Conservation (phyloP, 192 early-diverging fungal species). For the Gaertneriomyces sp. region DNA sequence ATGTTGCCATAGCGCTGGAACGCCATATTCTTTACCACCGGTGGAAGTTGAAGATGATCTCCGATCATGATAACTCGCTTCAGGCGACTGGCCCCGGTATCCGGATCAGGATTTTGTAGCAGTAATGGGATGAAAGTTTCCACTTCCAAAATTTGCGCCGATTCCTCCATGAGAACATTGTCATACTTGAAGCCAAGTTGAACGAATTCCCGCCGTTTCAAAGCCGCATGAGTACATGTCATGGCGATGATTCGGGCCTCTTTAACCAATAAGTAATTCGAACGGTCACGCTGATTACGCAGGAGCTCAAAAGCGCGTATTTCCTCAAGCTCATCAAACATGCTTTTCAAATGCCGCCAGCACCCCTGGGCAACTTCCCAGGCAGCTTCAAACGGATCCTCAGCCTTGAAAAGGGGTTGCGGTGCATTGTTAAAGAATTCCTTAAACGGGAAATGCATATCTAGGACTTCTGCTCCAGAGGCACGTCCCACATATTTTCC, state of each 20-base stretch:
- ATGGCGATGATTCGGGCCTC: conserved; percentile 96
- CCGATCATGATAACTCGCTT: conserved; percentile 94
- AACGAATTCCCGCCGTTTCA: conserved; percentile 84
- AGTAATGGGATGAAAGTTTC: conserved; percentile 92
- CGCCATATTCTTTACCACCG: conserved; percentile 85
- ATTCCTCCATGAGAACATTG: conserved; percentile 95
- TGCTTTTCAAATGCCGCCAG: conserved; percentile 69
- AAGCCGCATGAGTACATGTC: conserved; percentile 95
- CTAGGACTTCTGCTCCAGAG: conserved; percentile 35
- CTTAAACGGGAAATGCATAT: conserved; percentile 73
- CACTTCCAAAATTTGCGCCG: conserved; percentile 91
- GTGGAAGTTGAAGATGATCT: conserved; percentile 96
- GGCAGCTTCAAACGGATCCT: conserved; percentile 46
- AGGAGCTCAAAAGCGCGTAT: conserved; percentile 94
- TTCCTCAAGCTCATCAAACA: conserved; percentile 87
- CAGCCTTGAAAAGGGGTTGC: conserved; percentile 64
- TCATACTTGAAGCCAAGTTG: conserved; percentile 91
- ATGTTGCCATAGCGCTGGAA: conserved; percentile 85
- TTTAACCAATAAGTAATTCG: conserved; percentile 89
- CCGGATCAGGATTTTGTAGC: conserved; percentile 58
- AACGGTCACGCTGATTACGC: conserved; percentile 68
- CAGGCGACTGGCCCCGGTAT: conserved; percentile 59
- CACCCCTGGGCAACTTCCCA: conserved; percentile 70
- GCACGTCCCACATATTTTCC: neutral
- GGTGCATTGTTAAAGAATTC: conserved; percentile 71